A percentile compares a stretch with the other conserved stretches of the same genome.
Evolutionary conservation across 306 rosid genomes (phyloP).

Genomic region (Pachyrhizus erosus): DNA sequence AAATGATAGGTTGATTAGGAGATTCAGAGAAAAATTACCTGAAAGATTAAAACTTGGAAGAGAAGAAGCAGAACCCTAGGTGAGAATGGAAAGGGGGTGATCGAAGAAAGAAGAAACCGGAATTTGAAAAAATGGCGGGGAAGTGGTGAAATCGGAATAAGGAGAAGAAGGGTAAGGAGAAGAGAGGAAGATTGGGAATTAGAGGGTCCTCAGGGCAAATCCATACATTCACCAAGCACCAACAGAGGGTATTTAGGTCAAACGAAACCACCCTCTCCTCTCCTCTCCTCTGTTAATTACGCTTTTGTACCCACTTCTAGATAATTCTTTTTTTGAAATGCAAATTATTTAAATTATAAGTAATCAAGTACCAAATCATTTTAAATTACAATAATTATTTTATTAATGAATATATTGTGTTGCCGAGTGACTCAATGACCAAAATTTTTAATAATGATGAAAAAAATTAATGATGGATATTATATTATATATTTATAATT

Average conservation of each 20-base stretch:
- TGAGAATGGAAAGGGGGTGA: conserved; percentile 33
- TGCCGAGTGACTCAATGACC: too few species aligned
- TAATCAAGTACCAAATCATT: background rate
- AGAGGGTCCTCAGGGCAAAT: conserved; percentile 71
- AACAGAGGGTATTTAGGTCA: conserved; percentile 81
- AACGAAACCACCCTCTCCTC: conserved; percentile 15
- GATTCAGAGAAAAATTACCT: conserved; percentile 26
- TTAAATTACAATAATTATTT: background rate
- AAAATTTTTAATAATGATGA: too few species aligned
- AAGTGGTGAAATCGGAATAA: conserved; percentile 66
- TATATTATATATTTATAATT: too few species aligned
- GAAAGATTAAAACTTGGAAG: conserved; percentile 20
- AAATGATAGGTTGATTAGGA: background rate
- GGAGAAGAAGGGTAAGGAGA: conserved; percentile 65
- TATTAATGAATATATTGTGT: background rate
- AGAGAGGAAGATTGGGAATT: conserved; percentile 65
- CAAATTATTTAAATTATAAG: background rate
- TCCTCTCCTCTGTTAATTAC: conserved; percentile 48
- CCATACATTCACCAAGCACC: conserved; percentile 32
- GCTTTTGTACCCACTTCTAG: conserved; percentile 51
- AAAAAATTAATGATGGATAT: too few species aligned
- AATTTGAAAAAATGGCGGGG: conserved; percentile 83
- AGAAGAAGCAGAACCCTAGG: conserved; percentile 43
- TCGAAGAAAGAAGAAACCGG: conserved; percentile 36
- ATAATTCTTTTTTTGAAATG: background rate